These are phyloP conservation scores for Penicillium mononematosum DNA, from an alignment of 495 filamentous ascomycete species.

Conservation along the genomic window DNA sequence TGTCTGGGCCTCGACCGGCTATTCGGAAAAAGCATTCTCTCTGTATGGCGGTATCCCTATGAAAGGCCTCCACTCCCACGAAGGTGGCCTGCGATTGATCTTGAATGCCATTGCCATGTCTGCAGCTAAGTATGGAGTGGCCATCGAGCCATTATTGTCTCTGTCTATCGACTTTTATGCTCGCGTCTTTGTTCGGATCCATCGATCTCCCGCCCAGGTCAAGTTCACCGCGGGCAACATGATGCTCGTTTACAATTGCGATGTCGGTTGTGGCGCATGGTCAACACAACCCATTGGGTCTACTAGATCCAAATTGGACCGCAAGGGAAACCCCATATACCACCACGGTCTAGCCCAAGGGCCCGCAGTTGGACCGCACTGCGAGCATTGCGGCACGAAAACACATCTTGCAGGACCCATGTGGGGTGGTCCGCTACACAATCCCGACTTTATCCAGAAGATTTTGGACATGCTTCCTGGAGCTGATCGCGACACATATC, in stretches of 20 bases:
- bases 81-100: slow-evolving; percentile 84
- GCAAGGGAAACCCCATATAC: slow-evolving; percentile 67
- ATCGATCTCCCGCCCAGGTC: slow-evolving; percentile 73
- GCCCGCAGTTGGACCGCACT: slow-evolving; percentile 59
- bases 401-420: slow-evolving; percentile 90
- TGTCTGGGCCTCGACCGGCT: slow-evolving; percentile 89
- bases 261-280: slow-evolving; percentile 86
- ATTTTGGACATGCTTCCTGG: slow-evolving; percentile 67
- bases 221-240: slow-evolving; percentile 87
- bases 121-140: slow-evolving; percentile 81
- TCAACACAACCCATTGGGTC: slow-evolving; percentile 70
- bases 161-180: slow-evolving; percentile 94
- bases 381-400: slow-evolving; percentile 80
- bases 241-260: slow-evolving; percentile 91
- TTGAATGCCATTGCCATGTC: slow-evolving; percentile 73
- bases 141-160: slow-evolving; percentile 87
- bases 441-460: slow-evolving; percentile 70
- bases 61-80: slow-evolving; percentile 81
- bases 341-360: slow-evolving; percentile 72
- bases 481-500: slow-evolving; percentile 63
- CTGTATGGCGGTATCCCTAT: slow-evolving; percentile 86
- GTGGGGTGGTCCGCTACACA: slow-evolving; percentile 90
- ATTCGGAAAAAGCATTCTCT: slow-evolving; percentile 87
- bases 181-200: slow-evolving; percentile 84
- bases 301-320: slow-evolving; percentile 60